Base-by-base conservation (phyloP, 1,139 yeast genomes). In the Kodamaea fungicola region DNA sequence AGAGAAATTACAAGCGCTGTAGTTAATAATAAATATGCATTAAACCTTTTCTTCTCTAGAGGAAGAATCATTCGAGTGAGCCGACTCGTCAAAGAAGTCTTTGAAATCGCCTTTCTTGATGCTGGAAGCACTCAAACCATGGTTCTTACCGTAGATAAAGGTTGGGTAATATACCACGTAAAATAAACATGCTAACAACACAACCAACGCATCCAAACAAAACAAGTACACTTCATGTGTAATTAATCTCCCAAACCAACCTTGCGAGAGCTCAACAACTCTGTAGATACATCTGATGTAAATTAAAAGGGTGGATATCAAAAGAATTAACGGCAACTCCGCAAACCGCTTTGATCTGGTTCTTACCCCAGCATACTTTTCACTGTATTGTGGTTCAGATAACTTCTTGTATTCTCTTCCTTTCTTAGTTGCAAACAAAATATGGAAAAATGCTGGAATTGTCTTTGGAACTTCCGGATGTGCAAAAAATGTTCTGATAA, bases 201-300 rank as follows among this genome's bases (percentile, higher is more conserved):
- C 71, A 86, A 87, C 79, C 22, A 83, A 54, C 0, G 88, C 86
- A 53, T 90, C 97, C 29, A 90, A 69, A 7, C 79, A 75, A 70
- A 89, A 71, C 46, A 90, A 74, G 58, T 74, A 88, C 25, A 72
- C 71, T 59, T 90, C 97, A 49, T 80, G 80, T 1, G 61, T 57
- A 30, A 62, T 62, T 42, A 62, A 52, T 46, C 49, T 57, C 1
- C 67, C 68, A 12, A 50, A 40, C 67, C 67, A 62, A 12, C 68
- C 67, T 41, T 59, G 54, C 2, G 52, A 40, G 32, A 62, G 45
- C 42, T 63, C 68, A 24, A 54, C 50, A 12, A 62, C 57, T 32
- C 68, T 51, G 43, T 63, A 62, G 7, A 59, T 42, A 39, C 67
- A 61, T 31, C 67, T 44, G 13, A 58, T 43, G 37, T 62, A 63